These are phyloP conservation scores for Penicillium crystallinum DNA, from an alignment of 495 filamentous ascomycete genomes.

Conservation along the genomic window DNA sequence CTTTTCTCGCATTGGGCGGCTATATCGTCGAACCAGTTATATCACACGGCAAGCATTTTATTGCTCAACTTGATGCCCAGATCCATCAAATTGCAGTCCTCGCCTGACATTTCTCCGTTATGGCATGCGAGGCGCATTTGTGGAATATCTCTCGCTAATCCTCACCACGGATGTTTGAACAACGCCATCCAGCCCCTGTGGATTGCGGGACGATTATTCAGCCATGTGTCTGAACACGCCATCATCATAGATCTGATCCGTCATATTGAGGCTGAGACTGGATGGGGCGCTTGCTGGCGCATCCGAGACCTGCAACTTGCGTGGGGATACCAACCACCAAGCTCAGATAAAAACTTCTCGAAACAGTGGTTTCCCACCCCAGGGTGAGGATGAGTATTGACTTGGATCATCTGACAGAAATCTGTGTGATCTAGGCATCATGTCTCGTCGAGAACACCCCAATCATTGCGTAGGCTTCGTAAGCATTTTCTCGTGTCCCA, in stretches of 20 bases:
- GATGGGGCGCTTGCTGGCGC: slow-evolving; percentile 45
- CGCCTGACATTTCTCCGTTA: slow-evolving; percentile 23
- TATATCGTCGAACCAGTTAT: slow-evolving; percentile 46
- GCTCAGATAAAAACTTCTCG: background rate
- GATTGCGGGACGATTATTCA: slow-evolving; percentile 44
- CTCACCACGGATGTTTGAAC: slow-evolving; percentile 43
- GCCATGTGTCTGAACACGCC: slow-evolving; percentile 40
- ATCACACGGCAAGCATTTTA: slow-evolving; percentile 44
- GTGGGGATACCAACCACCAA: slow-evolving; percentile 38
- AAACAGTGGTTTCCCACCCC: slow-evolving; percentile 5
- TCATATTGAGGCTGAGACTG: slow-evolving; percentile 39
- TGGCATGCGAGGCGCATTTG: slow-evolving; percentile 48
- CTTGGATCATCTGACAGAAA: background rate
- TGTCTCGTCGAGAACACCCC: slow-evolving; percentile 25
- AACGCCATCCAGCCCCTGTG: slow-evolving; percentile 47
- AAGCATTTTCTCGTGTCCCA: slow-evolving; percentile 25
- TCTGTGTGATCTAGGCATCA: background rate
- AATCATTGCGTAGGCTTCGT: slow-evolving; percentile 19
- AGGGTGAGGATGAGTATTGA: background rate
- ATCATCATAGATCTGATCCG: slow-evolving; percentile 37
- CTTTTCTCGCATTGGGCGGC: slow-evolving; percentile 44
- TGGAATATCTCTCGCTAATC: slow-evolving; percentile 44
- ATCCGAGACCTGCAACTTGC: slow-evolving; percentile 39
- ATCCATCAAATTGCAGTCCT: slow-evolving; percentile 22
- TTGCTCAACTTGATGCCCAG: slow-evolving; percentile 39